Evolutionary conservation across 306 rosid species (phyloP), one percentile per base, ranked within the genome.

Genomic region (Cicer bijugum): DNA sequence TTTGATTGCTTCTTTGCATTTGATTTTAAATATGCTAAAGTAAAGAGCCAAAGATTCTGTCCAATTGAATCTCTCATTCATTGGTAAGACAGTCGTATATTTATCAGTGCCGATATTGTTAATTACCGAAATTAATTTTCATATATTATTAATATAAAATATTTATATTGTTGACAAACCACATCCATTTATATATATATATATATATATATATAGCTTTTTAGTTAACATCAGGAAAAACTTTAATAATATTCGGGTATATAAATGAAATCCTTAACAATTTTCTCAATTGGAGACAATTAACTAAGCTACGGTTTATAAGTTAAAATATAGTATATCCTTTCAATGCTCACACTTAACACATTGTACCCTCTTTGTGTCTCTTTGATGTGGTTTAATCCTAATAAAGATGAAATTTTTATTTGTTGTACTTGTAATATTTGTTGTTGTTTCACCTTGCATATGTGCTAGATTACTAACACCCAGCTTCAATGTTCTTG

Each of bases 401-500:
- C 17, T 48, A 67, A 20, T 14, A 67, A 20, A 45, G n/a, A 67
- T 67, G 72, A 6, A 67, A 1, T 12, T 44, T 46, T 38, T 44
- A 45, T 20, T 12, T 67, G 7, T 67, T 12, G 2, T 28, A 4
- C 3, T 67, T 67, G 20, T 45, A 67, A 67, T 67, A 7, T 66
- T 19, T 66, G 42, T 44, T 66, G 38, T 6, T 65, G 9, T 40
- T 45, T 67, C 72, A 45, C 39, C 56, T 44, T 45, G 42, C n/a
- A 3, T 20, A n/a, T 12, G 71, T 67, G 11, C 33, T 45, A 66
- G 55, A 66, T 6, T 38, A 38, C 11, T 0, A 37, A 12, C 10
- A 12, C 56, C 55, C 1, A 48, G 10, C 47, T 69, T 48, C 60
- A 48, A 69, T 69, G 74, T 69, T 50, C 46, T 69, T 69, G 59